Evolutionary conservation across 352 stramenopile genomes (phyloP).

Genomic region (Globisporangium lucens): DNA sequence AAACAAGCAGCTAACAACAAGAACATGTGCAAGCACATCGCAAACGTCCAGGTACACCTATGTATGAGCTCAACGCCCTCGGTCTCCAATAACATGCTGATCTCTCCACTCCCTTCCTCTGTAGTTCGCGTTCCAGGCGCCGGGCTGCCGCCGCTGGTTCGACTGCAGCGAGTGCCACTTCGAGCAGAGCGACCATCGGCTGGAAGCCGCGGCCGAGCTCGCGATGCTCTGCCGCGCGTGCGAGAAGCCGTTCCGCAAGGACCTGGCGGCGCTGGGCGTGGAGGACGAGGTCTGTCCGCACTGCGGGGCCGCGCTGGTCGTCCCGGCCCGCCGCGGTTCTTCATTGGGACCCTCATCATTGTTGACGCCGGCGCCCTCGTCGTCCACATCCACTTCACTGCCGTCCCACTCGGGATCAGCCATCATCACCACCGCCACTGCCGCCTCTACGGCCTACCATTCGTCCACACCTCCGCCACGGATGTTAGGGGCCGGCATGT

Average conservation of each 20-base stretch:
- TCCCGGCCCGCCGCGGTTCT: slow-evolving; percentile 16
- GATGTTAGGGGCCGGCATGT: neutral
- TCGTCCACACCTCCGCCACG: neutral
- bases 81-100: too few species aligned
- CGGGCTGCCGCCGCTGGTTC: slow-evolving; percentile 76
- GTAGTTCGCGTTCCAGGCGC: slow-evolving; percentile 61
- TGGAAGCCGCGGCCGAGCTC: slow-evolving; percentile 41
- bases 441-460: neutral
- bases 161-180: slow-evolving; percentile 78
- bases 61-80: too few species aligned
- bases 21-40: slow-evolving; percentile 42
- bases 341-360: neutral
- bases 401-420: neutral
- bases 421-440: neutral
- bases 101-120: neutral
- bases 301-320: slow-evolving; percentile 45
- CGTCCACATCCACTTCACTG: neutral
- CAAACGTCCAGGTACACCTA: slow-evolving; percentile 29
- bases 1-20: neutral
- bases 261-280: slow-evolving; percentile 42
- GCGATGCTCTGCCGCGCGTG: slow-evolving; percentile 70
- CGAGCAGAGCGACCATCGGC: slow-evolving; percentile 54
- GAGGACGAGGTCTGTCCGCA: slow-evolving; percentile 67
- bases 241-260: slow-evolving; percentile 60
- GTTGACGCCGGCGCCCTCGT: neutral